phyloP scores from a whole-genome alignment of 495 filamentous ascomycete genomes.

The Aspergillus nanangensis region DNA sequence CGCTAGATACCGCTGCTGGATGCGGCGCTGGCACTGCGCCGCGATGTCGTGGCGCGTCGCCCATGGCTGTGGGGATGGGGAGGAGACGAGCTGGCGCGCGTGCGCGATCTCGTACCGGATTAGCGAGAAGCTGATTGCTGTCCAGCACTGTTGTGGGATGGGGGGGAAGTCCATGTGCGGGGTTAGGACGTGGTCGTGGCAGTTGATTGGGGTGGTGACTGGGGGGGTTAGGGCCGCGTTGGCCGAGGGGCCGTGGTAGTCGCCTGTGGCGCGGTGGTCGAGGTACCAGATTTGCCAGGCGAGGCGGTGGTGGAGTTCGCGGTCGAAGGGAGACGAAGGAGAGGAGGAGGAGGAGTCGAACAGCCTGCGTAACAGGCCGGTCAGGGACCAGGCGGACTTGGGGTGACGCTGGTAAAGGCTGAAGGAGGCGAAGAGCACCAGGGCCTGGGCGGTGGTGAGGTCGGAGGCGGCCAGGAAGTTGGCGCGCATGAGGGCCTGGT shows the following conservation, averaged over 20 bases:
- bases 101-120: slow-evolving; percentile 8
- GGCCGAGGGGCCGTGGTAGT: slow-evolving; percentile 1
- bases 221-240: background rate
- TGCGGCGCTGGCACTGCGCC: slow-evolving; percentile 2
- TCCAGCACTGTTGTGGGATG: slow-evolving; percentile 2
- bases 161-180: background rate
- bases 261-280: slow-evolving; percentile 5
- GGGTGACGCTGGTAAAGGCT: background rate
- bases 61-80: background rate
- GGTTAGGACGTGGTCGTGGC: slow-evolving; percentile 2
- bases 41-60: background rate
- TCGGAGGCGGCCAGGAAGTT: slow-evolving; percentile 3
- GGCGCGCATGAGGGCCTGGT: slow-evolving; percentile 7
- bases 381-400: slow-evolving; percentile 7
- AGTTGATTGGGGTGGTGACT: slow-evolving; percentile 3
- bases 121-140: slow-evolving; percentile 9
- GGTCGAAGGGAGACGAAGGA: background rate
- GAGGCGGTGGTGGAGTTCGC: slow-evolving; percentile 7
- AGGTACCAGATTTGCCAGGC: slow-evolving; percentile 12
- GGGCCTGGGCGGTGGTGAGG: slow-evolving; percentile 4
- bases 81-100: background rate
- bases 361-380: slow-evolving; percentile 4
- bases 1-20: slow-evolving; percentile 5
- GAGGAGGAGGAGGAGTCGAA: slow-evolving; percentile 1
- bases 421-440: slow-evolving; percentile 7